These are phyloP conservation scores for Phalaenopsis aphrodite DNA, from an alignment of 106 monocot genomes.

Conservation along the genomic window DNA sequence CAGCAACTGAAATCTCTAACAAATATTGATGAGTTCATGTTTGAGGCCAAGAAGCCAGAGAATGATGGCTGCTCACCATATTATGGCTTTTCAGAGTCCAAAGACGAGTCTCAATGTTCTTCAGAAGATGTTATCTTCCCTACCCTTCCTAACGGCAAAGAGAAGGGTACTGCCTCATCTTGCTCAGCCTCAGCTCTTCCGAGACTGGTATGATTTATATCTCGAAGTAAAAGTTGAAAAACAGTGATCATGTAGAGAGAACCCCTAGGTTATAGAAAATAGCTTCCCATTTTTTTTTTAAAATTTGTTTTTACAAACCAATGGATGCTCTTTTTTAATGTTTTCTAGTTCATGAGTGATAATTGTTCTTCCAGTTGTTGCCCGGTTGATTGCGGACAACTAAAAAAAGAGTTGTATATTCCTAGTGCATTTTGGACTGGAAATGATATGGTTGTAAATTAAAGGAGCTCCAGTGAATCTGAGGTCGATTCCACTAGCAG, in stretches of 20 bases:
- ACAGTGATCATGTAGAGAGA: conserved; percentile 4
- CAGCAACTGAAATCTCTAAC: conserved; percentile 56
- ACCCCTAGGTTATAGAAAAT: conserved; percentile 2
- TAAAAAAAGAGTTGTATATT: background rate
- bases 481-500: no score
- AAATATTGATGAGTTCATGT: conserved; percentile 28
- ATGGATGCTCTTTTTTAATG: background rate
- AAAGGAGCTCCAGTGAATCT: background rate
- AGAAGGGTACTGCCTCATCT: background rate
- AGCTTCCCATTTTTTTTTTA: background rate
- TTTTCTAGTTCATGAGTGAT: background rate
- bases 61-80: conserved; percentile 9
- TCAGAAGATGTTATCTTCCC: background rate
- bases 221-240: background rate
- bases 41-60: conserved; percentile 19
- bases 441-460: conserved; percentile 3
- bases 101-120: background rate
- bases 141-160: conserved; percentile 7
- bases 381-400: background rate
- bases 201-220: background rate
- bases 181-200: conserved; percentile 10
- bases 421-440: background rate
- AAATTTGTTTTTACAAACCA: background rate
- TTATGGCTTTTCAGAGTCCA: background rate
- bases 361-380: background rate